Percentiles rank a stretch among this genome's conserved stretches.
Evolutionary conservation across 768 basidiomycete species (phyloP).

Genomic region (Termitomyces sp.): DNA sequence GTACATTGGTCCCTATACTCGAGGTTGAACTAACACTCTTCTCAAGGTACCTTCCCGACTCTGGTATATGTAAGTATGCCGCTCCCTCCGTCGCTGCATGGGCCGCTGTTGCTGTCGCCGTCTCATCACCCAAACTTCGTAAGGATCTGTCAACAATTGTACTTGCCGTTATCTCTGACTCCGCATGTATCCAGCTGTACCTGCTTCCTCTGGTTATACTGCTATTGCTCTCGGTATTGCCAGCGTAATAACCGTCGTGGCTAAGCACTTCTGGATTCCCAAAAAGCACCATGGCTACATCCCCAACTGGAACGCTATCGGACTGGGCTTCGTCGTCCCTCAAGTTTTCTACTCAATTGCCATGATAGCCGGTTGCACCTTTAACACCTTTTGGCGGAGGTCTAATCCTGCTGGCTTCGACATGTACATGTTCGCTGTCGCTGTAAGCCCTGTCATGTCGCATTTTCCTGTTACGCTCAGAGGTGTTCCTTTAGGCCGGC

Average conservation of each 20-base stretch:
- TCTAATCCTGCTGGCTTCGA: constrained; percentile 39
- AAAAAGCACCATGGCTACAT: constrained; percentile 44
- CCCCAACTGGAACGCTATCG: constrained; percentile 54
- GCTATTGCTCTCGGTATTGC: constrained; percentile 48
- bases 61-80: constrained; percentile 41
- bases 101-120: constrained; percentile 51
- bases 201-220: constrained; percentile 49
- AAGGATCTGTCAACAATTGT: constrained; percentile 7
- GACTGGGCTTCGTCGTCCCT: constrained; percentile 49
- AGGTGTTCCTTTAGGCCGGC: constrained; percentile 27
- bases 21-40: neutral
- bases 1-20: neutral
- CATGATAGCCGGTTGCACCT: constrained; percentile 42
- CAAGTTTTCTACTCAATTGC: constrained; percentile 46
- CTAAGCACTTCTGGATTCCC: constrained; percentile 42
- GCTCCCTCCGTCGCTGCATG: constrained; percentile 54
- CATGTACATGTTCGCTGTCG: constrained; percentile 54
- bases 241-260: constrained; percentile 38
- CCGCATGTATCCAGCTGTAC: constrained; percentile 31
- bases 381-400: constrained; percentile 45
- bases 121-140: constrained; percentile 44
- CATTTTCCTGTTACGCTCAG: neutral
- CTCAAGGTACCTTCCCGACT: constrained; percentile 21
- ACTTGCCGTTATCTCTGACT: neutral
- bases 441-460: constrained; percentile 24